phyloP scores from a whole-genome alignment of 805 yeast genomes.

The Aciculoconidium aculeatum region DNA sequence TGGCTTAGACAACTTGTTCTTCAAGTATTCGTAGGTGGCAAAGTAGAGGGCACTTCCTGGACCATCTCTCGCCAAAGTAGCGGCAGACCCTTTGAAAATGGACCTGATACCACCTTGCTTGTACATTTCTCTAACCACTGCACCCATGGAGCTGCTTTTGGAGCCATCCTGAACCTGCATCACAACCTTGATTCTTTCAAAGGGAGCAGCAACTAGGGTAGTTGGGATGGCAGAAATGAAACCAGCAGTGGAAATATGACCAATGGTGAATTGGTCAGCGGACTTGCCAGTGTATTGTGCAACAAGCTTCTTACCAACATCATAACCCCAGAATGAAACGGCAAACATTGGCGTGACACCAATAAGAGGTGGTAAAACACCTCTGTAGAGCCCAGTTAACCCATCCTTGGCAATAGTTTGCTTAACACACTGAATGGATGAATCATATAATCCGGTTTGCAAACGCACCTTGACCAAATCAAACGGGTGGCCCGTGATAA shows the following conservation, averaged over 20 bases:
- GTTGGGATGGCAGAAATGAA: slow-evolving; percentile 93
- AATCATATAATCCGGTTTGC: slow-evolving; percentile 70
- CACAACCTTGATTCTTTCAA: slow-evolving; percentile 91
- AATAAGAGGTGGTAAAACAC: slow-evolving; percentile 88
- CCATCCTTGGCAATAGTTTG: slow-evolving; percentile 72
- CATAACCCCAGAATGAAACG: slow-evolving; percentile 97
- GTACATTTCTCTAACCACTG: slow-evolving; percentile 63
- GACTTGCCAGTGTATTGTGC: slow-evolving; percentile 33
- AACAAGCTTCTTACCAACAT: slow-evolving; percentile 79
- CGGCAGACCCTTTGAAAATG: slow-evolving; percentile 83
- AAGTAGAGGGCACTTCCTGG: slow-evolving; percentile 96
- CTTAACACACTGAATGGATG: slow-evolving; percentile 62
- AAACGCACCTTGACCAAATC: slow-evolving; percentile 88
- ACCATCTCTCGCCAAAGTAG: slow-evolving; percentile 93
- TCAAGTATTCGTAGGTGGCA: slow-evolving; percentile 86
- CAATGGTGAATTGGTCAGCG: slow-evolving; percentile 46
- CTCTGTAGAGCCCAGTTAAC: slow-evolving; percentile 77
- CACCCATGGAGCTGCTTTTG: slow-evolving; percentile 44
- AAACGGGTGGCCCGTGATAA: slow-evolving; percentile 92
- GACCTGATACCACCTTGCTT: slow-evolving; percentile 78
- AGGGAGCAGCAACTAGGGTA: slow-evolving; percentile 94
- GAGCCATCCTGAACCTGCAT: slow-evolving; percentile 64
- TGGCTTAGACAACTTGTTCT: slow-evolving; percentile 52
- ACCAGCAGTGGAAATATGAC: slow-evolving; percentile 85
- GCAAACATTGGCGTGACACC: slow-evolving; percentile 99